phyloP scores from a whole-genome alignment of 495 filamentous ascomycete species.

The Cercophora newfieldiana region DNA sequence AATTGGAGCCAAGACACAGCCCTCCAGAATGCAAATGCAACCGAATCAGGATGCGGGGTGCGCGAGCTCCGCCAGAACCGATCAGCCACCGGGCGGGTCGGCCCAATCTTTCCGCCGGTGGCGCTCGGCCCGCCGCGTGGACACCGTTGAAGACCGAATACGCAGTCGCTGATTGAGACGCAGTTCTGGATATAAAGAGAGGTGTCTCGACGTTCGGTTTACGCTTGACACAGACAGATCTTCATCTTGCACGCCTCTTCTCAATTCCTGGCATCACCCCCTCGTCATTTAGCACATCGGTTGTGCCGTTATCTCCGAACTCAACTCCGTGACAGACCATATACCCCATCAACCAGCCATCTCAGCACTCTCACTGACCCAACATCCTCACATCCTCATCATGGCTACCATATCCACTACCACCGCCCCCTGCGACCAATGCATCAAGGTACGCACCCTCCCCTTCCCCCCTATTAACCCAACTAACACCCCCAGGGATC shows the following conservation, averaged over 20 bases:
- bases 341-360: too few relatives aligned
- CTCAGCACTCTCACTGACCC: too few relatives aligned
- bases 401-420: too few relatives aligned
- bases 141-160: background rate
- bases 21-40: background rate
- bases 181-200: background rate
- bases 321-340: too few relatives aligned
- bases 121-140: background rate
- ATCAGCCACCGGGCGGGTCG: background rate
- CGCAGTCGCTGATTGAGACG: background rate
- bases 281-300: too few relatives aligned
- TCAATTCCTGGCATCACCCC: background rate
- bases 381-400: too few relatives aligned
- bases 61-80: background rate
- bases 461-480: too few relatives aligned
- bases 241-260: background rate
- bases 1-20: background rate
- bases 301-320: too few relatives aligned
- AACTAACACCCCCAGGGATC: constrained; percentile 29
- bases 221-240: too few relatives aligned
- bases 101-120: background rate
- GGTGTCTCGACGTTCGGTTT: too few relatives aligned
- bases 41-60: background rate
- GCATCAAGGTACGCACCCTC: background rate
- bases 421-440: background rate